These are phyloP conservation scores for Protomyces pachydermus DNA, from an alignment of 1,139 yeast genomes.

Conservation along the genomic window DNA sequence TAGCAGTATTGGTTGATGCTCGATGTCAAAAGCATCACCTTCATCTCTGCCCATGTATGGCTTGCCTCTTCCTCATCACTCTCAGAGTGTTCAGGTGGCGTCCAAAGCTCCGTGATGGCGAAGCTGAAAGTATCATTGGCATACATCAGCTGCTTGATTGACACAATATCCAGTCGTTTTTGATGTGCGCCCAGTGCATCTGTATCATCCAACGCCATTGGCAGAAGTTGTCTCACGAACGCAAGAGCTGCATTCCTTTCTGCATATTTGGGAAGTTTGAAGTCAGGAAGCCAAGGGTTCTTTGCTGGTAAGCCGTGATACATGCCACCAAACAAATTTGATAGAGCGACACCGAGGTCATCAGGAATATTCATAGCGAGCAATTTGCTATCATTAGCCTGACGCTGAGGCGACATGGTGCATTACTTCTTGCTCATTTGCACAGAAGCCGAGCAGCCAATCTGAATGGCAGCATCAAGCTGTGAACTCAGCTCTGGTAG, in stretches of 20 bases:
- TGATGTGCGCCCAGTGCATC: too few species aligned
- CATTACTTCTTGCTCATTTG: background rate
- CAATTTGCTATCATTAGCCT: constrained; percentile 1
- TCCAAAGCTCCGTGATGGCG: background rate
- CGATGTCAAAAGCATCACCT: background rate
- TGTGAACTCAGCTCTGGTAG: constrained; percentile 6
- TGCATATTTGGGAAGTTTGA: background rate
- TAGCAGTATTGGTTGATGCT: background rate
- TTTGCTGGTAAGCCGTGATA: background rate
- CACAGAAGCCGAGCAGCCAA: background rate
- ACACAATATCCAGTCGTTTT: background rate
- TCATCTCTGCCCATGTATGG: background rate
- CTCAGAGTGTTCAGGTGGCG: background rate
- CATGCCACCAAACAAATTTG: constrained; percentile 1
- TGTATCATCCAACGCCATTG: background rate
- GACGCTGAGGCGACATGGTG: background rate
- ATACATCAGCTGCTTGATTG: background rate
- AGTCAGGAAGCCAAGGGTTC: background rate
- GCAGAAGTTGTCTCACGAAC: background rate
- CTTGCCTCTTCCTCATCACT: background rate
- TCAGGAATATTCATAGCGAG: constrained; percentile 10
- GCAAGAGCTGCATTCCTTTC: background rate
- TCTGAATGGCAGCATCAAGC: background rate
- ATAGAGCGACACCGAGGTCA: background rate
- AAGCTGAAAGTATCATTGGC: background rate